Evolutionary conservation across 2,329 filamentous ascomycete species (phyloP), one percentile per base, ranked within the genome.

Genomic region (Fusarium robinianum): DNA sequence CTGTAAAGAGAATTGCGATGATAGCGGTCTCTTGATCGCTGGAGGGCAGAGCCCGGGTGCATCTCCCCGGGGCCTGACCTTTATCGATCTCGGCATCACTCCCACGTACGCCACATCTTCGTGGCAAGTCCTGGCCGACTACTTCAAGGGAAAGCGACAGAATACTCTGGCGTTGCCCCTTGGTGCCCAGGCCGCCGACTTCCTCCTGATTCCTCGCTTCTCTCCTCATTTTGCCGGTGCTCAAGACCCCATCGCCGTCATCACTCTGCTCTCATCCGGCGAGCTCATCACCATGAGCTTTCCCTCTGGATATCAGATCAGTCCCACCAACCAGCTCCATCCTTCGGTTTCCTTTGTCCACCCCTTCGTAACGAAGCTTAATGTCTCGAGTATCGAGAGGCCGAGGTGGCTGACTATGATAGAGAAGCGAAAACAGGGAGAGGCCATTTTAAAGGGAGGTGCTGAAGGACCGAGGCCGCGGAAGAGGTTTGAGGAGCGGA

Each of bases 241-340:
- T 9, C 89, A 96, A 64, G 92, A 99, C 63, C 94, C 94, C 0
- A 86, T 97, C 43, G 92, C 90, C 15, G 73, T 95, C 26, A 75
- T 99, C 55, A 80, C 83, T 3, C 72, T 95, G 6, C 74, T 97
- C 4, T 84, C 86, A 1, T 96, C 90, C 2, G 94, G 94, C 15
- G 92, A 97, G 69, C 71, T 97, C 18, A 78, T 95, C 37, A 95
- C 92, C 0, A 72, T 97, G 65, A 95, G 86, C 60, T 97, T 97
- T 63, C 94, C 94, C 1, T 94, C 86, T 33, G 94, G 94, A 18
- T 88, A 91, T 66, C 87, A 90, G 1, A 95, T 97, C 41, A 88
- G 85, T 18, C 90, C 94, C 2, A 96, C 91, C 4, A 96, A 96
- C 61, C 89, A 96, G 68, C 78, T 99, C 5, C 92, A 95, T 61